Evolutionary conservation across 1,284 basidiomycete genomes (phyloP).

Genomic region (Malassezia yamatoensis): DNA sequence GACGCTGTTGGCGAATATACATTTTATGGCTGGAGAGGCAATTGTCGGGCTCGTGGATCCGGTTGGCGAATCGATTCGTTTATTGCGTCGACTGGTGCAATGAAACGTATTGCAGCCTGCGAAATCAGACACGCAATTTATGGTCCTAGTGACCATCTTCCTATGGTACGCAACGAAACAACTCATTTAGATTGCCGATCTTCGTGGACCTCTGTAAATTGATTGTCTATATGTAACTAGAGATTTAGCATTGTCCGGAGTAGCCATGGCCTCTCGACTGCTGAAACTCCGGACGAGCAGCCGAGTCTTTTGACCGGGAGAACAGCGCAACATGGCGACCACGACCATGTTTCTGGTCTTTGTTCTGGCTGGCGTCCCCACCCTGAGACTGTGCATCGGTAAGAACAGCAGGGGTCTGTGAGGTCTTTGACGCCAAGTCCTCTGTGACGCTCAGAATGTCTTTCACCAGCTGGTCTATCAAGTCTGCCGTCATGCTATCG

Average conservation of each 20-base stretch:
- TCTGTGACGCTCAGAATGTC: slow-evolving; percentile 40
- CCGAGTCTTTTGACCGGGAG: slow-evolving; percentile 14
- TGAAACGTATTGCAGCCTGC: slow-evolving; percentile 59
- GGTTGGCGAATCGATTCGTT: slow-evolving; percentile 78
- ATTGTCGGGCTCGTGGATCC: slow-evolving; percentile 66
- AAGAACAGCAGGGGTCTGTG: slow-evolving; percentile 15
- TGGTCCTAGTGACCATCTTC: slow-evolving; percentile 68
- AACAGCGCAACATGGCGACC: slow-evolving; percentile 6
- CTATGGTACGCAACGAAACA: slow-evolving; percentile 49
- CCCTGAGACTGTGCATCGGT: slow-evolving; percentile 13
- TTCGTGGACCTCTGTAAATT: slow-evolving; percentile 7
- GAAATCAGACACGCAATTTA: slow-evolving; percentile 74
- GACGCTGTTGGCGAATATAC: slow-evolving; percentile 59
- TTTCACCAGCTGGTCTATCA: slow-evolving; percentile 41
- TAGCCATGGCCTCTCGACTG: slow-evolving; percentile 30
- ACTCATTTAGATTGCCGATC: not conserved
- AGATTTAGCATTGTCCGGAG: slow-evolving; percentile 35
- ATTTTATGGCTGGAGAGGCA: slow-evolving; percentile 75
- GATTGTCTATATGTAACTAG: not conserved
- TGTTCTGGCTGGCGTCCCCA: not conserved
- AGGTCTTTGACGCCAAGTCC: slow-evolving; percentile 23
- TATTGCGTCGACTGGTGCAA: slow-evolving; percentile 44
- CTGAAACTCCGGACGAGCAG: slow-evolving; percentile 20
- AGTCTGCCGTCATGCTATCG: slow-evolving; percentile 35
- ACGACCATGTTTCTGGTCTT: not conserved